These are phyloP conservation scores for Syzygium aqueum DNA, from an alignment of 345 rosid genomes.

Conservation along the genomic window DNA sequence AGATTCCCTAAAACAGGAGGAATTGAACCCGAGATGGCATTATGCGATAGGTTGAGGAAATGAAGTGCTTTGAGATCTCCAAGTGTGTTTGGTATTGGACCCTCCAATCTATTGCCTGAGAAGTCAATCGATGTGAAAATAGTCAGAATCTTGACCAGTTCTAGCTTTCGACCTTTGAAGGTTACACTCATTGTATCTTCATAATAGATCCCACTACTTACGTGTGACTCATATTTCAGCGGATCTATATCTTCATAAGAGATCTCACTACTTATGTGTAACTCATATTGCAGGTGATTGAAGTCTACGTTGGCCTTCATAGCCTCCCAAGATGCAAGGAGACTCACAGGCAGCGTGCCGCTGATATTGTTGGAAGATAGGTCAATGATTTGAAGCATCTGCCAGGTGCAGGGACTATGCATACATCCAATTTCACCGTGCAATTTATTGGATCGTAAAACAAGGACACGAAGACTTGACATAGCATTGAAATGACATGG, in stretches of 20 bases:
- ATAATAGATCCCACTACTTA: neutral
- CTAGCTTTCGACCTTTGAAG: slow-evolving; percentile 21
- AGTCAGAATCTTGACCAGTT: slow-evolving; percentile 7
- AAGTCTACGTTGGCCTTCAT: neutral
- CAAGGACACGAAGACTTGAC: slow-evolving; percentile 16
- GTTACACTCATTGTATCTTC: slow-evolving; percentile 22
- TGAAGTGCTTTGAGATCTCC: slow-evolving; percentile 9
- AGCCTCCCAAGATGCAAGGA: neutral
- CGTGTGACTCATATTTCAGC: too few species aligned
- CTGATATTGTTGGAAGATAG: slow-evolving; percentile 18
- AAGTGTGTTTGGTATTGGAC: slow-evolving; percentile 11
- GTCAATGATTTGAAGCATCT: slow-evolving; percentile 32
- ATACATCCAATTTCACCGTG: slow-evolving; percentile 21
- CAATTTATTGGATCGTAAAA: slow-evolving; percentile 20
- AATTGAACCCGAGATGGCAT: neutral
- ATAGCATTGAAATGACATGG: slow-evolving; percentile 19
- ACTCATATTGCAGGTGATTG: neutral
- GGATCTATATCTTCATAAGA: too few species aligned
- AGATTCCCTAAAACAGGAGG: neutral
- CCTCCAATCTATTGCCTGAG: neutral
- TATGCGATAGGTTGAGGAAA: slow-evolving; percentile 20
- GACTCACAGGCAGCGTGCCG: neutral
- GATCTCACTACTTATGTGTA: too few species aligned
- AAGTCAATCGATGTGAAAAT: neutral
- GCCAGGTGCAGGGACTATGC: neutral